Percentiles rank a stretch among this genome's conserved stretches.
Conservation (phyloP, 2,329 filamentous ascomycete genomes). For the Aspergillus candidus region DNA sequence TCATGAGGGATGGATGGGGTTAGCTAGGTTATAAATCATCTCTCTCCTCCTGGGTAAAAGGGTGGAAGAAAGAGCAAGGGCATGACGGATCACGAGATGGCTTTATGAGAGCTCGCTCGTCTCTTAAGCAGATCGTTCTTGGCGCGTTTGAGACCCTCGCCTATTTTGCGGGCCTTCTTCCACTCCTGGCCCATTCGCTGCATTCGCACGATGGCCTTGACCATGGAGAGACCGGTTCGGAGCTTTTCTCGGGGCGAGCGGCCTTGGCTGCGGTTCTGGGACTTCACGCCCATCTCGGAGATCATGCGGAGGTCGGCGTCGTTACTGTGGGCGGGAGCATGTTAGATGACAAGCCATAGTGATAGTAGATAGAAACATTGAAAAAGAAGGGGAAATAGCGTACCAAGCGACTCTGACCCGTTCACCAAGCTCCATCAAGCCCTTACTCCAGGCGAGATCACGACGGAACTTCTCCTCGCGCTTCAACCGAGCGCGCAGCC, state of each 20-base stretch:
- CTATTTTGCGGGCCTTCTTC: slow-evolving; percentile 38
- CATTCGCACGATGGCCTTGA: slow-evolving; percentile 44
- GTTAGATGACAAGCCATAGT: slow-evolving; percentile 17
- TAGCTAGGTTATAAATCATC: too few species aligned
- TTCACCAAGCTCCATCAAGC: slow-evolving; percentile 76
- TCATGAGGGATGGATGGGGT: slow-evolving; percentile 1
- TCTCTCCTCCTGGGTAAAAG: too few species aligned
- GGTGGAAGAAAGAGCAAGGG: slow-evolving; percentile 6
- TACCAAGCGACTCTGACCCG: slow-evolving; percentile 64
- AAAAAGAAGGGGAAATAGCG: slow-evolving; percentile 35
- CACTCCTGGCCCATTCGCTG: slow-evolving; percentile 41
- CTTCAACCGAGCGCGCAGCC: slow-evolving; percentile 73
- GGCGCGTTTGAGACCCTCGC: slow-evolving; percentile 39
- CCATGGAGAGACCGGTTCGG: slow-evolving; percentile 35
- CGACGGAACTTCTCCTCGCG: slow-evolving; percentile 74
- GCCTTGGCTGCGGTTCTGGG: slow-evolving; percentile 25
- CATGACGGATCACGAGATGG: slow-evolving; percentile 19
- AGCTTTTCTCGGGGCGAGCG: slow-evolving; percentile 37
- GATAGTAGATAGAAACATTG: slow-evolving; percentile 5
- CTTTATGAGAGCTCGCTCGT: slow-evolving; percentile 26
- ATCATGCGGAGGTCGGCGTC: slow-evolving; percentile 83
- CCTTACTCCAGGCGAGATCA: slow-evolving; percentile 81
- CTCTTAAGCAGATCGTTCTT: slow-evolving; percentile 37
- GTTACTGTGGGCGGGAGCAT: slow-evolving; percentile 59
- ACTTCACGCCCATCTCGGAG: slow-evolving; percentile 68